Evolutionary conservation across 2,329 filamentous ascomycete genomes (phyloP), one percentile per base, ranked within the genome.

Genomic region (Botrytis aclada): DNA sequence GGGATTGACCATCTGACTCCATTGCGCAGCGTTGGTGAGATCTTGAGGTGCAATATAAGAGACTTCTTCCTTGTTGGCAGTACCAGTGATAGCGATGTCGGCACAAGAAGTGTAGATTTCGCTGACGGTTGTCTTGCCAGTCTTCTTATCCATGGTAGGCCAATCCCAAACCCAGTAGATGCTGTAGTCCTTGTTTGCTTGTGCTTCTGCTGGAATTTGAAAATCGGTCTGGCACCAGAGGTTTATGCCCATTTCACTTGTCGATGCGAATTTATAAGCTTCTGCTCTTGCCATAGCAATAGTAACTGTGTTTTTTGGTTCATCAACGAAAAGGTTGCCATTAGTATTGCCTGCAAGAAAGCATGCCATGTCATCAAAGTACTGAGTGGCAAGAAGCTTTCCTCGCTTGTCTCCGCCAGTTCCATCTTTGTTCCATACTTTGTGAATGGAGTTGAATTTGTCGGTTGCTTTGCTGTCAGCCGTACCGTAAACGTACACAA

Each of bases 101-200:
- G 84, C 86, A 76, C 88, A 90, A 32, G 85, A 86, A 7, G 86
- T 89, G 80, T 90, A 90, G 77, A 85, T 88, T 80, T 90, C 86
- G 75, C 86, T 84, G 75, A 86, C 86, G 75, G 83, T 83, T 16
- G 87, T 82, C 74, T 81, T 83, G 75, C 81, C 82, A 56, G 79
- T 80, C 79, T 14, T 80, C 74, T 10, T 78, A 78, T 84, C 82
- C 80, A 89, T 84, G 22, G 88, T 90, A 4, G 92, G 91, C 93
- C 94, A 99, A 82, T 97, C 92, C 96, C 96, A 98, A 63, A 98
- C 91, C 95, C 95, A 98, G 85, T 97, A 97, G 69, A 97, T 83
- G 4, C 94, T 95, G 81, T 95, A 93, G 41, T 87, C 86, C 43
- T 90, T 87, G 62, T 89, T 89, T 16, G 85, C 81, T n/a, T 86